Conservation (phyloP, 768 basidiomycete species). For the Porphyrellus cyaneotinctus region DNA sequence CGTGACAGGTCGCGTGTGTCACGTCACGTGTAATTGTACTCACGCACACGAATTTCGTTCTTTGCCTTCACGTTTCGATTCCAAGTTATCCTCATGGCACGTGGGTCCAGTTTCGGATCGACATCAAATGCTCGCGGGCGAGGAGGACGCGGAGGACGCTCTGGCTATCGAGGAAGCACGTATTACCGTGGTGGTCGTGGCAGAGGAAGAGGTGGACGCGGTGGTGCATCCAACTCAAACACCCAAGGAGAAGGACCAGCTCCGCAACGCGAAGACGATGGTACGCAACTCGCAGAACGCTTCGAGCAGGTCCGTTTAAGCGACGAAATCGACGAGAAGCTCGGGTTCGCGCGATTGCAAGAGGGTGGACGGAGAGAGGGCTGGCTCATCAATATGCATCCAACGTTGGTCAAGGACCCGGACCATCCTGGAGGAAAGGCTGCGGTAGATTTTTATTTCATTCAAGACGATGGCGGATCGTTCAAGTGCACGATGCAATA, state of each 20-base stretch:
- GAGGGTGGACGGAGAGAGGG: slow-evolving; percentile 78
- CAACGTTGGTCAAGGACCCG: slow-evolving; percentile 86
- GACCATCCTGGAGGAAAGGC: slow-evolving; percentile 81
- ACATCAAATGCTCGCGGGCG: slow-evolving; percentile 41
- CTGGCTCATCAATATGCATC: slow-evolving; percentile 99
- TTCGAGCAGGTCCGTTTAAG: slow-evolving; percentile 73
- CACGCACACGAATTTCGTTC: slow-evolving; percentile 7
- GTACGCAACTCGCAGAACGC: slow-evolving; percentile 77
- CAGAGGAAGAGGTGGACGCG: slow-evolving; percentile 39
- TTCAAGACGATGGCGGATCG: slow-evolving; percentile 93
- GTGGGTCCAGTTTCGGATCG: slow-evolving; percentile 54
- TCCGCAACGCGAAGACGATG: slow-evolving; percentile 82
- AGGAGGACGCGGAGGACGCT: slow-evolving; percentile 41
- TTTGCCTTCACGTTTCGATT: background rate
- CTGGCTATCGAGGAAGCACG: slow-evolving; percentile 26
- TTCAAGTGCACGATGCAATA: slow-evolving; percentile 93
- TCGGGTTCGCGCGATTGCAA: slow-evolving; percentile 80
- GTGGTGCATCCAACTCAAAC: slow-evolving; percentile 29
- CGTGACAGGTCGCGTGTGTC: slow-evolving; percentile 26
- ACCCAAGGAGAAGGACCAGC: slow-evolving; percentile 44
- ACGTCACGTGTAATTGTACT: slow-evolving; percentile 20
- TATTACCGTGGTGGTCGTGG: slow-evolving; percentile 47
- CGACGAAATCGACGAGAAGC: slow-evolving; percentile 91
- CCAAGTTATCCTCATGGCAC: slow-evolving; percentile 38
- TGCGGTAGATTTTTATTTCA: slow-evolving; percentile 95